Conservation (phyloP, 2,329 filamentous ascomycete species). For the Cladobotryum protrusum region DNA sequence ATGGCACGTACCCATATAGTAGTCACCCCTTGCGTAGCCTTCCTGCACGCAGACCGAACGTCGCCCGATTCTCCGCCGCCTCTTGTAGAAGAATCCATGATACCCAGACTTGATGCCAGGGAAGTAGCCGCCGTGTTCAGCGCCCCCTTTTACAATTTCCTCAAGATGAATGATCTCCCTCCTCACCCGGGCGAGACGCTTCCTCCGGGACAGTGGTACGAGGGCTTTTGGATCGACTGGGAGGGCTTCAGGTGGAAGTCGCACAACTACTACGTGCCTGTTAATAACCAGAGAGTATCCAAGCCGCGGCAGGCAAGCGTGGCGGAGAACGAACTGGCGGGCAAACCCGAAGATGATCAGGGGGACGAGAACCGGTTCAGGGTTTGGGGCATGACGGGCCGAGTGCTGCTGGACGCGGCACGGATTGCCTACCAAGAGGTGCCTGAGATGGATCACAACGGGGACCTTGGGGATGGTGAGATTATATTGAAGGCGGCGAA, state of each 20-base stretch:
- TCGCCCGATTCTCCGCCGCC: conserved; percentile 24
- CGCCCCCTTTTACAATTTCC: conserved; percentile 78
- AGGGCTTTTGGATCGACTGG: conserved; percentile 75
- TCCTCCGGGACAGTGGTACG: conserved; percentile 68
- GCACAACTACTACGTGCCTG: conserved; percentile 89
- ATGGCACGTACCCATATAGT: conserved; percentile 68
- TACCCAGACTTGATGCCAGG: conserved; percentile 75
- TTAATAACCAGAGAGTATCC: conserved; percentile 62
- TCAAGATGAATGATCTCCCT: conserved; percentile 54
- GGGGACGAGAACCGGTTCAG: conserved; percentile 57
- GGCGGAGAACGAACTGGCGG: conserved; percentile 27
- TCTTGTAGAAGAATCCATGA: conserved; percentile 62
- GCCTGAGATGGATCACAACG: conserved; percentile 73
- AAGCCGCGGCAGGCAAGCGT: conserved; percentile 44
- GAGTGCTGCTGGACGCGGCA: conserved; percentile 83
- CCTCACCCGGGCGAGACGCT: conserved; percentile 29
- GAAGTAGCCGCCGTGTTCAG: conserved; percentile 95
- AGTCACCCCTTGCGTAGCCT: conserved; percentile 70
- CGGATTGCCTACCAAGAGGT: conserved; percentile 74
- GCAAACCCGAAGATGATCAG: conserved; percentile 38
- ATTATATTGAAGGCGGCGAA: conserved; percentile 42
- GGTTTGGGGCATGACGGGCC: conserved; percentile 92
- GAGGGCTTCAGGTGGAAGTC: conserved; percentile 72
- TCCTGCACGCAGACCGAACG: conserved; percentile 59
- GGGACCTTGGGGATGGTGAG: conserved; percentile 45